phyloP scores from a whole-genome alignment of 1,284 basidiomycete genomes.

The Ceratorhiza oryzae-sativae region DNA sequence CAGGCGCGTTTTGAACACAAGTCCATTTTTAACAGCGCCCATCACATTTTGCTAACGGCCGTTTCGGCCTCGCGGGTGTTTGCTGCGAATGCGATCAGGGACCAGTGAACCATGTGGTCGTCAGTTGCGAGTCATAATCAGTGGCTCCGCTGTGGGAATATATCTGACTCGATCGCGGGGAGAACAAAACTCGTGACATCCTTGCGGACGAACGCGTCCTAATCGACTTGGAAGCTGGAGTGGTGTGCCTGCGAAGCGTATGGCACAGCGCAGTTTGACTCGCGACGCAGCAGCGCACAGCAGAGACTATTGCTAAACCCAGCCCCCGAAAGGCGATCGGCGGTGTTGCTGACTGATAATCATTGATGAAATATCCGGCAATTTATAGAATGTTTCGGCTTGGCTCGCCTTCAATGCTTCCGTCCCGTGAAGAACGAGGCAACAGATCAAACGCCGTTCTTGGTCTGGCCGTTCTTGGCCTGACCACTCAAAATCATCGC shows the following conservation, averaged over 20 bases:
- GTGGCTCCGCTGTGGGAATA: conserved; percentile 9
- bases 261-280: not conserved
- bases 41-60: not conserved
- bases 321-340: conserved; percentile 1
- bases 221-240: not conserved
- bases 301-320: conserved; percentile 3
- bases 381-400: conserved; percentile 25
- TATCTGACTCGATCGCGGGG: conserved; percentile 32
- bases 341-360: conserved; percentile 9
- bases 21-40: not conserved
- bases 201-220: not conserved
- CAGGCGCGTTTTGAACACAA: not conserved
- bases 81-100: not conserved
- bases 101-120: conserved; percentile 23
- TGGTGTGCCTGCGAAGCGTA: not conserved
- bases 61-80: conserved; percentile 6
- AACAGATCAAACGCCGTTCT: not conserved
- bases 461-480: not conserved
- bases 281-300: conserved; percentile 26
- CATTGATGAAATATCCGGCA: not conserved
- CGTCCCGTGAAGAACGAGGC: not conserved
- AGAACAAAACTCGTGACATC: not conserved
- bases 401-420: not conserved
- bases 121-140: conserved; percentile 20
- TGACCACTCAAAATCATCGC: not conserved